phyloP scores from a whole-genome alignment of 106 monocot species.

The Dendrobium chrysotoxum region DNA sequence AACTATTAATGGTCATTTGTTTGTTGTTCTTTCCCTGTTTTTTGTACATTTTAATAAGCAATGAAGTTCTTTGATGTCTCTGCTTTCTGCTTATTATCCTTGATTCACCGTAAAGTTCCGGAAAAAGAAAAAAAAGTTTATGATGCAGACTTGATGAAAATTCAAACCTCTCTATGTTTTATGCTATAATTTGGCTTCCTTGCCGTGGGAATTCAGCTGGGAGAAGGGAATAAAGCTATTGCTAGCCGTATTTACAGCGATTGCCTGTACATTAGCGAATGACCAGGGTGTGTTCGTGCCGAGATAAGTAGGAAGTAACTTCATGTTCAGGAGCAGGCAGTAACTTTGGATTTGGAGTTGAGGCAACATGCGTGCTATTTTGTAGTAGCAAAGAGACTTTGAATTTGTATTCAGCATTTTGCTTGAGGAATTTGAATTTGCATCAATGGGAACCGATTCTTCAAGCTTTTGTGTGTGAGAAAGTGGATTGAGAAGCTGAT shows the following conservation, averaged over 20 bases:
- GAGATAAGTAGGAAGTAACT: background rate
- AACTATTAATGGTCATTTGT: background rate
- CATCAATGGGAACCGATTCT: background rate
- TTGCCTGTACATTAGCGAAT: background rate
- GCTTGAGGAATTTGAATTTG: background rate
- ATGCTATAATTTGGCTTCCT: too few relatives aligned
- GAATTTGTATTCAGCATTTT: background rate
- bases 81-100: background rate
- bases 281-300: background rate
- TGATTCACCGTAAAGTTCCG: background rate
- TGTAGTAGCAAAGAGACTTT: background rate
- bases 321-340: background rate
- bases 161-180: too few relatives aligned
- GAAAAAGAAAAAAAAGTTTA: background rate
- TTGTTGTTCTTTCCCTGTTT: background rate
- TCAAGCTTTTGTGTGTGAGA: conserved; percentile 4
- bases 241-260: background rate
- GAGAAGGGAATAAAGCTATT: too few relatives aligned
- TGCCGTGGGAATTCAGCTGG: too few relatives aligned
- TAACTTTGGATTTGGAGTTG: background rate
- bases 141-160: background rate
- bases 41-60: background rate
- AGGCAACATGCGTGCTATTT: background rate
- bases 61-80: background rate
- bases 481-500: background rate